A percentile compares a stretch with the other conserved stretches of the same genome.
Evolutionary conservation across 2,329 filamentous ascomycete species (phyloP).

Genomic region (Bipolaris victoriae): DNA sequence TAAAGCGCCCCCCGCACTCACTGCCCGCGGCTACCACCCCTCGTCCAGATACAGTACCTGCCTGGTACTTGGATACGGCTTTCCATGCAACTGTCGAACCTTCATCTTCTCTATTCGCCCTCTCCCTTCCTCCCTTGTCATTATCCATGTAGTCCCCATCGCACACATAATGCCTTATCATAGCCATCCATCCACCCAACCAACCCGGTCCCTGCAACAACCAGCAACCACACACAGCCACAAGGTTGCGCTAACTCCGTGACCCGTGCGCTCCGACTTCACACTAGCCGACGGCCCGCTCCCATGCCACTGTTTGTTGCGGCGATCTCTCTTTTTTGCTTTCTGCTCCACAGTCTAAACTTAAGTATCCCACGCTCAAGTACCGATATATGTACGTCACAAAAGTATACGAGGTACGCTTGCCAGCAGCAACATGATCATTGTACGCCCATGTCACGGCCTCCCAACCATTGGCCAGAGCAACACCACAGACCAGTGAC

Average conservation of each 20-base stretch:
- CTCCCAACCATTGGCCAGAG: neutral
- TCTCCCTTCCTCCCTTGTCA: neutral
- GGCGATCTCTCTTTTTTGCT: slow-evolving; percentile 1
- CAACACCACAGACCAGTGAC: neutral
- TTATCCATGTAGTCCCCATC: neutral
- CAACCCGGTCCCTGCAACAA: neutral
- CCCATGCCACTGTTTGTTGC: slow-evolving; percentile 7
- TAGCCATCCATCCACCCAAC: neutral
- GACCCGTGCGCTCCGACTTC: slow-evolving; percentile 1
- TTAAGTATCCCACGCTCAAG: neutral
- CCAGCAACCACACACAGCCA: neutral
- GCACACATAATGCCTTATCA: neutral
- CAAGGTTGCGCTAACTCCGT: neutral
- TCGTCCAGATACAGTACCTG: neutral
- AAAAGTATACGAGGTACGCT: neutral
- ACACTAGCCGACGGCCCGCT: slow-evolving; percentile 16
- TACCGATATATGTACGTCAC: neutral
- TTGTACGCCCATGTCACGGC: slow-evolving; percentile 1
- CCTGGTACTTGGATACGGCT: neutral
- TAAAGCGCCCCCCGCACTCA: slow-evolving; percentile 3
- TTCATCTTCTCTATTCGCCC: neutral
- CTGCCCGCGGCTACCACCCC: neutral
- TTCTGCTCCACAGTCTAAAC: slow-evolving; percentile 5
- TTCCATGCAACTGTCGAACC: neutral
- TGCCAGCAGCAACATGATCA: neutral